Percentiles rank a stretch among this genome's conserved stretches.
Evolutionary conservation across 139 green algal species (phyloP).

Genomic region (Marvania coccoides): DNA sequence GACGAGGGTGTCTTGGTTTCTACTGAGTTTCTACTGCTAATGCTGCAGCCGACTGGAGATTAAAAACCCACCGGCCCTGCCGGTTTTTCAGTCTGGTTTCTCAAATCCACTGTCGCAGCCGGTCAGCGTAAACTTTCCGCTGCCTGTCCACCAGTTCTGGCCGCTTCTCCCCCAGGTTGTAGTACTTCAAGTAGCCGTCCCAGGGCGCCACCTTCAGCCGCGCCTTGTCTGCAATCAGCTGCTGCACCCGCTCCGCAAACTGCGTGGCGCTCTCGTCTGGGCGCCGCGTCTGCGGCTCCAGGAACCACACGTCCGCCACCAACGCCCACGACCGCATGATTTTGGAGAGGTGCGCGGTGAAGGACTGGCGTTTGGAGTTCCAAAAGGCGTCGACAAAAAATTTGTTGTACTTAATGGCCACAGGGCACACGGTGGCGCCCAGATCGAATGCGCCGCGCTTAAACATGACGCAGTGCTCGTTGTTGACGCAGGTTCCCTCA

Average conservation of each 20-base stretch:
- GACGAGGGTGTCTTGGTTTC: no score
- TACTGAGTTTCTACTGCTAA: no score
- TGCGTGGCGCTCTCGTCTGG: slow-evolving; percentile 62
- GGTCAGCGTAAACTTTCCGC: slow-evolving; percentile 46
- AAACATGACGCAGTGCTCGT: slow-evolving; percentile 99
- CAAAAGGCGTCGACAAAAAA: slow-evolving; percentile 99
- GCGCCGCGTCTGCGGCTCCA: slow-evolving; percentile 74
- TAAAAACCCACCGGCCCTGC: not conserved
- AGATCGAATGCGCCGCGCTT: slow-evolving; percentile 96
- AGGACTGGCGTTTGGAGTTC: slow-evolving; percentile 88
- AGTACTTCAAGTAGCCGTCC: slow-evolving; percentile 99
- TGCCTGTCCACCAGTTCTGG: slow-evolving; percentile 83
- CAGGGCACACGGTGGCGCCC: slow-evolving; percentile 67
- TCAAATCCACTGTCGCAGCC: slow-evolving; percentile 17
- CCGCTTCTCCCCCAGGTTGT: slow-evolving; percentile 82
- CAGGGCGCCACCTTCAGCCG: slow-evolving; percentile 76
- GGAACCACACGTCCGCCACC: slow-evolving; percentile 92
- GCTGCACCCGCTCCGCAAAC: slow-evolving; percentile 83
- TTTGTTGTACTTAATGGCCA: slow-evolving; percentile 99
- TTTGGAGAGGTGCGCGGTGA: slow-evolving; percentile 82
- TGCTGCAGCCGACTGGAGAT: no score
- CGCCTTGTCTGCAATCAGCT: slow-evolving; percentile 67
- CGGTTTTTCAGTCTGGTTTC: not conserved
- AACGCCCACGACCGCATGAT: slow-evolving; percentile 94
- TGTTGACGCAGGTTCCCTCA: slow-evolving; percentile 99